Conservation (phyloP, 1,284 basidiomycete species). For the Trichosporon ovoides region DNA sequence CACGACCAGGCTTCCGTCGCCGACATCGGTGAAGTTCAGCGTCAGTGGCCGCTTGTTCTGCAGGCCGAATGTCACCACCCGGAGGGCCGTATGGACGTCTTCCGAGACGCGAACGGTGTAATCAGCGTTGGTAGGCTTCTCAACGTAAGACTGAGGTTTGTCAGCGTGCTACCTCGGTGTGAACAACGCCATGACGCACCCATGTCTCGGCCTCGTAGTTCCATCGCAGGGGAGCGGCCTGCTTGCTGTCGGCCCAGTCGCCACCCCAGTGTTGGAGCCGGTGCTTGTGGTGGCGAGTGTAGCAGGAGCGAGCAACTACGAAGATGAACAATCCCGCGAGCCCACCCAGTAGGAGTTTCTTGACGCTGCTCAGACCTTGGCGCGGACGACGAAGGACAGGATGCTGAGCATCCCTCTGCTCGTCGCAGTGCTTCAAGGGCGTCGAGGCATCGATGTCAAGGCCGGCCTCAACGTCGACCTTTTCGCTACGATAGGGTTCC, state of each 20-base stretch:
- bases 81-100: not conserved
- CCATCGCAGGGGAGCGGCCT: not conserved
- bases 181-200: not conserved
- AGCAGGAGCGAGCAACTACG: not conserved
- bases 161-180: too few species aligned
- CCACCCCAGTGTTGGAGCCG: not conserved
- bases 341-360: not conserved
- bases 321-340: not conserved
- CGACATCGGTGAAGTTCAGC: conserved; percentile 18
- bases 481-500: not conserved
- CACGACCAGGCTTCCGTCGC: conserved; percentile 21
- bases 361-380: not conserved
- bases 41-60: not conserved
- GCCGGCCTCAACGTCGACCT: conserved; percentile 1
- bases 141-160: not conserved
- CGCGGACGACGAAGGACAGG: not conserved
- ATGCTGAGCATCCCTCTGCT: not conserved
- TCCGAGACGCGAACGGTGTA: not conserved
- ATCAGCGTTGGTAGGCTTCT: not conserved
- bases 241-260: not conserved
- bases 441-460: not conserved
- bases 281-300: not conserved
- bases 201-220: not conserved
- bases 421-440: not conserved
- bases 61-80: not conserved